Percentiles rank a stretch among this genome's conserved stretches.
These are phyloP conservation scores for Suillus decipiens DNA, from an alignment of 768 basidiomycete species.

Conservation along the genomic window DNA sequence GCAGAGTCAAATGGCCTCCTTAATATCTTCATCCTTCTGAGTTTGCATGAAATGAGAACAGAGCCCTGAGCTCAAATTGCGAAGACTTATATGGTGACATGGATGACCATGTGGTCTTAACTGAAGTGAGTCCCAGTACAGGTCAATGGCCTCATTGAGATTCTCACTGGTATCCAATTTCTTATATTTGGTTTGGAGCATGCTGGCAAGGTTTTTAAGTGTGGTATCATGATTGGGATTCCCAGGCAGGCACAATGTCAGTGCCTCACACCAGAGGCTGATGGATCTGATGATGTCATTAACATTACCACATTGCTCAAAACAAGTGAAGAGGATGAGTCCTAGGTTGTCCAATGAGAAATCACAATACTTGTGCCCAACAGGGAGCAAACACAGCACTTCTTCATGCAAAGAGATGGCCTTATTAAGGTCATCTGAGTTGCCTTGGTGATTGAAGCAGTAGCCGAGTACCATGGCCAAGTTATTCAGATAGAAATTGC, in stretches of 20 bases:
- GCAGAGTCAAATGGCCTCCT: constrained; percentile 31
- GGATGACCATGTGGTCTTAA: constrained; percentile 13
- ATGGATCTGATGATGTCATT: constrained; percentile 14
- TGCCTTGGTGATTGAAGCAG: too few species aligned
- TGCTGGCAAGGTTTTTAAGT: constrained; percentile 18
- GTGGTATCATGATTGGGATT: constrained; percentile 8
- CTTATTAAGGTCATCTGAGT: too few species aligned
- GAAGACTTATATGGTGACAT: constrained; percentile 3
- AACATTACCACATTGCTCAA: constrained; percentile 11
- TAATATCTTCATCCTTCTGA: constrained; percentile 17
- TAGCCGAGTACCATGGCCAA: constrained; percentile 14
- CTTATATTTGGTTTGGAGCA: constrained; percentile 15
- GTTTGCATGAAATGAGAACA: constrained; percentile 13
- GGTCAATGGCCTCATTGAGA: constrained; percentile 19
- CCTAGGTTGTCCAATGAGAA: constrained; percentile 20
- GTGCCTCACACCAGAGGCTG: too few species aligned
- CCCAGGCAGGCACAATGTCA: constrained; percentile 10
- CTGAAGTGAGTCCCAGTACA: constrained; percentile 15
- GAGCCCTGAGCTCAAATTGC: constrained; percentile 19
- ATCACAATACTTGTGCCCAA: not conserved
- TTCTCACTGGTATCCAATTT: constrained; percentile 13
- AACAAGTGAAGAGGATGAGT: constrained; percentile 19
- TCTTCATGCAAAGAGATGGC: too few species aligned
- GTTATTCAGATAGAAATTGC: constrained; percentile 8
- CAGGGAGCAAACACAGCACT: not conserved